phyloP scores from a whole-genome alignment of 306 rosid species.

The Begonia loranthoides region DNA sequence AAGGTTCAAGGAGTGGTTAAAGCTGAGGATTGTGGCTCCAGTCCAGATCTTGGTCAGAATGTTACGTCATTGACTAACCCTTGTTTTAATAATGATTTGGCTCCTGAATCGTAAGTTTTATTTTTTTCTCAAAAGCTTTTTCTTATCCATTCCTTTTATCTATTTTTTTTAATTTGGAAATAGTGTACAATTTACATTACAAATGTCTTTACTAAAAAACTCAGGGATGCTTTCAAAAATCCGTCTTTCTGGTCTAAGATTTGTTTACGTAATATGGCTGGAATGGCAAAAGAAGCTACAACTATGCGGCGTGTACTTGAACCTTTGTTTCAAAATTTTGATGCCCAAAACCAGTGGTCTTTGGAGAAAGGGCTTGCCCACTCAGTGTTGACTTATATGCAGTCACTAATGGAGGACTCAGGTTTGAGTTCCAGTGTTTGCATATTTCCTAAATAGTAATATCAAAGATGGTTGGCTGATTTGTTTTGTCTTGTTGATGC shows the following conservation, averaged over 20 bases:
- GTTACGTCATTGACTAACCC: too few relatives aligned
- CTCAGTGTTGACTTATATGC: conserved; percentile 53
- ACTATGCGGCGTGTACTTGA: conserved; percentile 76
- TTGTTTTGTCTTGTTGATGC: conserved; percentile 12
- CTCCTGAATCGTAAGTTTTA: too few relatives aligned
- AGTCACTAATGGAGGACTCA: conserved; percentile 67
- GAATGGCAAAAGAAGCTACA: conserved; percentile 70
- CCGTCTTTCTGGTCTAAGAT: conserved; percentile 85
- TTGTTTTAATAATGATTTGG: too few relatives aligned
- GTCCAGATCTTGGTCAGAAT: too few relatives aligned
- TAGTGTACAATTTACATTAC: too few relatives aligned
- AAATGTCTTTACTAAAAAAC: too few relatives aligned
- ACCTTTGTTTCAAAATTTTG: conserved; percentile 76
- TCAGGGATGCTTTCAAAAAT: conserved; percentile 45
- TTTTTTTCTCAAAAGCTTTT: too few relatives aligned
- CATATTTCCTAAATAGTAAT: not conserved
- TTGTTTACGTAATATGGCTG: conserved; percentile 72
- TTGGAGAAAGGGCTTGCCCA: conserved; percentile 56
- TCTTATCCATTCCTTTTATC: too few relatives aligned
- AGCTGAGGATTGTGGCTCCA: conserved; percentile 16
- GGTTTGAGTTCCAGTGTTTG: conserved; percentile 29
- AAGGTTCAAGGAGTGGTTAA: conserved; percentile 28
- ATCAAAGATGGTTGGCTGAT: not conserved
- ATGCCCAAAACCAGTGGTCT: conserved; percentile 69
- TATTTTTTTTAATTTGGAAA: too few relatives aligned